Percentiles rank a stretch among this genome's conserved stretches.
Evolutionary conservation across 257 asterid species (phyloP).

Genomic region (Salvia hispanica): DNA sequence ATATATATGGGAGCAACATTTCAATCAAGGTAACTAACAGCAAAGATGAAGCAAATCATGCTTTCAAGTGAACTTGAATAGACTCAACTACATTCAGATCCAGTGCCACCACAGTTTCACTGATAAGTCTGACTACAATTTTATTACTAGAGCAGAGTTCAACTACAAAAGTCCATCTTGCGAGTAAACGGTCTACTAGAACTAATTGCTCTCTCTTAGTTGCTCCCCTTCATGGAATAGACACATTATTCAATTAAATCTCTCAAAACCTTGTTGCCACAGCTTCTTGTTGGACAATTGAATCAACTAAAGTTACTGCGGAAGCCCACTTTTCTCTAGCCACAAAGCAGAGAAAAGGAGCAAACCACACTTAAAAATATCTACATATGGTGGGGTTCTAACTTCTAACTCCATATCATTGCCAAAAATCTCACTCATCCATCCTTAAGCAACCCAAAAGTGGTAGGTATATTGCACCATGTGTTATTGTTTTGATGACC

Average conservation of each 20-base stretch:
- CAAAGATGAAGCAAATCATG: neutral
- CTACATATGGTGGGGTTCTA: too few relatives aligned
- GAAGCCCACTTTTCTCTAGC: too few relatives aligned
- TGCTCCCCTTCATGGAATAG: neutral
- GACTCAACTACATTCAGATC: neutral
- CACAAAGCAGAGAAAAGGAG: too few relatives aligned
- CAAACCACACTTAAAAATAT: too few relatives aligned
- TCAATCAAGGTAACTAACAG: conserved; percentile 20
- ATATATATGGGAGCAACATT: neutral
- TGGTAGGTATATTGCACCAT: too few relatives aligned
- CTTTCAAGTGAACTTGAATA: neutral
- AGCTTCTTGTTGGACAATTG: neutral
- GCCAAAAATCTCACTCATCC: too few relatives aligned
- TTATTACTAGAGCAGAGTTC: neutral
- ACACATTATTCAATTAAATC: neutral
- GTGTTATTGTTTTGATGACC: too few relatives aligned
- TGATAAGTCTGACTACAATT: neutral
- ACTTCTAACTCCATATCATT: too few relatives aligned
- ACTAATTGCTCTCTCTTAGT: neutral
- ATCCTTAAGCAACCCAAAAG: too few relatives aligned
- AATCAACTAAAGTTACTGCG: neutral
- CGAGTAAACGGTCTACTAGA: neutral
- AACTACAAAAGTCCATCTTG: neutral
- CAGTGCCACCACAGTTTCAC: too few relatives aligned
- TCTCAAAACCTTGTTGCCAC: neutral